Evolutionary conservation across 2,329 filamentous ascomycete species (phyloP).

Genomic region (Colletotrichum cereale): DNA sequence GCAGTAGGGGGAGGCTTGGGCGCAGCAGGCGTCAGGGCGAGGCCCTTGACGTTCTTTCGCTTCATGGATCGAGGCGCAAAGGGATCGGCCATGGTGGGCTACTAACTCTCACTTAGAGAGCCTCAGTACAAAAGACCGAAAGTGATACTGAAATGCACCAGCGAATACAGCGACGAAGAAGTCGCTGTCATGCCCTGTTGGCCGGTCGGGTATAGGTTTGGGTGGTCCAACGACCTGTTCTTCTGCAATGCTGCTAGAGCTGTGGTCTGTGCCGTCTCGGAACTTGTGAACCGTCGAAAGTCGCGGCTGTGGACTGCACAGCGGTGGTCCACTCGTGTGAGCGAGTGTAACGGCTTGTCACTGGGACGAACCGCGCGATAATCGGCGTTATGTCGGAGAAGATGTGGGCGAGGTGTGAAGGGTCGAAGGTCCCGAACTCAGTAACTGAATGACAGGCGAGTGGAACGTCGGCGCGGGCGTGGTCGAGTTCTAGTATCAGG

Average conservation of each 20-base stretch:
- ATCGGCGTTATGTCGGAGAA: slow-evolving; percentile 26
- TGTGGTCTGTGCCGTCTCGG: background rate
- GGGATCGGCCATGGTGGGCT: slow-evolving; percentile 68
- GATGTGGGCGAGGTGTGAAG: slow-evolving; percentile 4
- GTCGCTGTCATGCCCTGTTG: slow-evolving; percentile 14
- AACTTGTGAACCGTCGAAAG: background rate
- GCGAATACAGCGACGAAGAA: slow-evolving; percentile 14
- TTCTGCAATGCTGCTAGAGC: background rate
- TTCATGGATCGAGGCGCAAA: slow-evolving; percentile 87
- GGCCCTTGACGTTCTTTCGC: slow-evolving; percentile 98
- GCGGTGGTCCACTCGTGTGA: slow-evolving; percentile 3
- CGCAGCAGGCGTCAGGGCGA: slow-evolving; percentile 84
- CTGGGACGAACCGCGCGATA: background rate
- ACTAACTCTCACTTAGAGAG: background rate
- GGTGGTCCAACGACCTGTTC: background rate
- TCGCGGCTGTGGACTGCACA: slow-evolving; percentile 3
- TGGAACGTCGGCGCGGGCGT: slow-evolving; percentile 7
- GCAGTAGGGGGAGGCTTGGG: slow-evolving; percentile 80
- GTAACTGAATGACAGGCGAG: background rate
- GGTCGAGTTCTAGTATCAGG: slow-evolving; percentile 23
- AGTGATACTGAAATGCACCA: slow-evolving; percentile 21
- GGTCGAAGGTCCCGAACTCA: background rate
- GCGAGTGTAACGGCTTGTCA: background rate
- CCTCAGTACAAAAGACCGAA: background rate
- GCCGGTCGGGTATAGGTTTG: background rate